phyloP scores from a whole-genome alignment of 768 basidiomycete genomes.

The Xanthoconium stramineum region DNA sequence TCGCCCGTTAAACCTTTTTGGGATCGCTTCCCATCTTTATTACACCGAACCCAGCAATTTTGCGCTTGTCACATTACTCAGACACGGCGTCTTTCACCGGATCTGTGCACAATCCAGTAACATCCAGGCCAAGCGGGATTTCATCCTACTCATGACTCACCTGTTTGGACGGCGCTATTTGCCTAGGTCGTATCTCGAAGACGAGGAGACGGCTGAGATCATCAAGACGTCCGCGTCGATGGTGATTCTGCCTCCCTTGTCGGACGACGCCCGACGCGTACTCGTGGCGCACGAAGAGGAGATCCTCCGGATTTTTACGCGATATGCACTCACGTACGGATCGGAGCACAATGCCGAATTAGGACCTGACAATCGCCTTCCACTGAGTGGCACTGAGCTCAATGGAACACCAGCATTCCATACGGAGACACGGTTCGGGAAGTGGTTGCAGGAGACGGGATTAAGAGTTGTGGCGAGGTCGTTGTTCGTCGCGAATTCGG shows the following conservation, averaged over 20 bases:
- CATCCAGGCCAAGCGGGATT: slow-evolving; percentile 43
- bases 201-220: slow-evolving; percentile 33
- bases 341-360: slow-evolving; percentile 36
- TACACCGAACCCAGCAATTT: slow-evolving; percentile 72
- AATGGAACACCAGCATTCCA: slow-evolving; percentile 7
- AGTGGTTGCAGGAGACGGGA: slow-evolving; percentile 38
- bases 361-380: slow-evolving; percentile 44
- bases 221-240: slow-evolving; percentile 49
- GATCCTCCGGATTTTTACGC: slow-evolving; percentile 50
- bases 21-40: slow-evolving; percentile 52
- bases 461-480: slow-evolving; percentile 48
- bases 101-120: slow-evolving; percentile 44
- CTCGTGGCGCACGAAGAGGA: slow-evolving; percentile 47
- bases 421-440: slow-evolving; percentile 28
- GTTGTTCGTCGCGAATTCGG: slow-evolving; percentile 64
- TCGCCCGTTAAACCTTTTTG: slow-evolving; percentile 55
- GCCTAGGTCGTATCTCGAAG: slow-evolving; percentile 40
- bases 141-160: slow-evolving; percentile 58
- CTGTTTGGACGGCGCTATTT: slow-evolving; percentile 63
- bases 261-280: slow-evolving; percentile 36
- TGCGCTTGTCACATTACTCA: slow-evolving; percentile 57
- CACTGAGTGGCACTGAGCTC: slow-evolving; percentile 41
- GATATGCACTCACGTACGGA: slow-evolving; percentile 52
- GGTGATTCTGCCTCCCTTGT: slow-evolving; percentile 53
- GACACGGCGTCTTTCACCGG: slow-evolving; percentile 54